phyloP scores from a whole-genome alignment of 768 basidiomycete species.

The Rhodotorula graminis region DNA sequence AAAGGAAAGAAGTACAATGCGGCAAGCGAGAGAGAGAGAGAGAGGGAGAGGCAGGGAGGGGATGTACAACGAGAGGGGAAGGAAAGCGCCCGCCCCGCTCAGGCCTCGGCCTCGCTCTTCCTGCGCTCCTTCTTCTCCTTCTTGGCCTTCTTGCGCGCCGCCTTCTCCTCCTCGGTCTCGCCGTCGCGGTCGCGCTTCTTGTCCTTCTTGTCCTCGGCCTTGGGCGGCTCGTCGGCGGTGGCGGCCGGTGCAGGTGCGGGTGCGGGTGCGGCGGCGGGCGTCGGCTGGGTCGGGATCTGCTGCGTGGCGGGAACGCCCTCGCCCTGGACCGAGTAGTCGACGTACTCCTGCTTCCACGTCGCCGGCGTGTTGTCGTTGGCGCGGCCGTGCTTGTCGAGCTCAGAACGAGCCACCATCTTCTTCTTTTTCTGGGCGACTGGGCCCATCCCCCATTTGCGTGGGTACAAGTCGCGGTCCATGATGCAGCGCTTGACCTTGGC shows the following conservation, averaged over 20 bases:
- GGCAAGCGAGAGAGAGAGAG: no score
- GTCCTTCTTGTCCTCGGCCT: slow-evolving; percentile 48
- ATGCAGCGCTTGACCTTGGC: slow-evolving; percentile 99
- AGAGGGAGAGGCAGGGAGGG: no score
- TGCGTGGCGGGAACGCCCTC: slow-evolving; percentile 37
- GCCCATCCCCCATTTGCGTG: slow-evolving; percentile 90
- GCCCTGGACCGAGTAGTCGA: slow-evolving; percentile 62
- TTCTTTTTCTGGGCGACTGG: slow-evolving; percentile 97
- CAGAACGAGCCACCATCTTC: slow-evolving; percentile 94
- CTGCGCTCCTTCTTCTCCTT: slow-evolving; percentile 4
- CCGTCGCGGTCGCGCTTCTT: slow-evolving; percentile 50
- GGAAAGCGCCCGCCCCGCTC: neutral
- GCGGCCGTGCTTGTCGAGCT: slow-evolving; percentile 91
- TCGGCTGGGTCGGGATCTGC: slow-evolving; percentile 36
- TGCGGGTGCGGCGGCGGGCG: slow-evolving; percentile 25
- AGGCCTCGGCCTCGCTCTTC: neutral
- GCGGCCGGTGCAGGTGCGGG: slow-evolving; percentile 40
- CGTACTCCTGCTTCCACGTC: slow-evolving; percentile 86
- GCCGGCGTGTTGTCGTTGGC: slow-evolving; percentile 80
- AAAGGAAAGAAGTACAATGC: neutral
- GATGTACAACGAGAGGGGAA: neutral
- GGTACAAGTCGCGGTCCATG: slow-evolving; percentile 98
- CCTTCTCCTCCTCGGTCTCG: slow-evolving; percentile 52
- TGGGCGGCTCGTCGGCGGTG: slow-evolving; percentile 42
- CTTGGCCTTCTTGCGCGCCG: slow-evolving; percentile 16